Conservation (phyloP, 768 basidiomycete species). For the Naematelia encephala region DNA sequence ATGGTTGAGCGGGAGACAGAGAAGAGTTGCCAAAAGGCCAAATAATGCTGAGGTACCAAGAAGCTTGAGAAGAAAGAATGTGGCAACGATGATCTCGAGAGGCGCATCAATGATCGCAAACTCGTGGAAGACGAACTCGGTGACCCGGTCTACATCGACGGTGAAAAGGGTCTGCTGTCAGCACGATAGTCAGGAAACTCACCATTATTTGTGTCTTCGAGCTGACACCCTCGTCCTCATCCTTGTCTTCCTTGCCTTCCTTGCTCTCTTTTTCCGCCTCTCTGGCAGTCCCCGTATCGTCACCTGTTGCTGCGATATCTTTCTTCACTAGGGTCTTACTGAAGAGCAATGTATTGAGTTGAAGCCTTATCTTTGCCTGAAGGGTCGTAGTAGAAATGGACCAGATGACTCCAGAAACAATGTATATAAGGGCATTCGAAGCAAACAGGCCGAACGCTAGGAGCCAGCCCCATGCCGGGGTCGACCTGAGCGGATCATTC, state of each 20-base stretch:
- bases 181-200: conserved; percentile 7
- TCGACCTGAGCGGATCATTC: conserved; percentile 58
- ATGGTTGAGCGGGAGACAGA: conserved; percentile 72
- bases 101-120: conserved; percentile 44
- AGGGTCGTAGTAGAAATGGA: conserved; percentile 59
- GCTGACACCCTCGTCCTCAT: conserved; percentile 57
- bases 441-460: conserved; percentile 52
- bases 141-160: conserved; percentile 84
- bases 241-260: conserved; percentile 58
- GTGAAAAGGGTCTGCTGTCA: conserved; percentile 72
- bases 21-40: conserved; percentile 63
- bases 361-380: conserved; percentile 67
- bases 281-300: conserved; percentile 21
- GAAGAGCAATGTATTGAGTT: conserved; percentile 79
- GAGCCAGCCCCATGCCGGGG: conserved; percentile 70
- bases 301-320: conserved; percentile 59
- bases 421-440: conserved; percentile 49
- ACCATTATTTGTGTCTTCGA: conserved; percentile 75
- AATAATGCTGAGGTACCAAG: conserved; percentile 57
- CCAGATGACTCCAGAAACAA: conserved; percentile 48
- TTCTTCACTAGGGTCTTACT: conserved; percentile 82
- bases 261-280: conserved; percentile 57
- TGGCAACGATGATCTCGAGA: conserved; percentile 63
- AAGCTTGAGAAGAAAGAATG: conserved; percentile 71
- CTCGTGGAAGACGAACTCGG: conserved; percentile 61